phyloP scores from a whole-genome alignment of 768 basidiomycete genomes.

The Boletus patriciae region DNA sequence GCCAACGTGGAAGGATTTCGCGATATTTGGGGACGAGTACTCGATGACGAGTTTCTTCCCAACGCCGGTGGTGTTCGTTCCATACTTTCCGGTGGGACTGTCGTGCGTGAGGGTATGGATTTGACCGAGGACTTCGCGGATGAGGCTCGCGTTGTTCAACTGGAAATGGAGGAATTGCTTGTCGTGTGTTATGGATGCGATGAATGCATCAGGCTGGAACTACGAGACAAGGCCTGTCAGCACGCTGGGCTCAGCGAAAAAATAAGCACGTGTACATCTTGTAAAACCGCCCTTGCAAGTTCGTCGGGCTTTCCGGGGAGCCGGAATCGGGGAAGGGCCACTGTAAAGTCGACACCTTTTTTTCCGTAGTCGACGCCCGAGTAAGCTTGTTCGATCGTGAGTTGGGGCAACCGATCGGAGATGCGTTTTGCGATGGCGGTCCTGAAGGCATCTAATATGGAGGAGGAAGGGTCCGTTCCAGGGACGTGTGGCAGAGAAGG shows the following conservation, averaged over 20 bases:
- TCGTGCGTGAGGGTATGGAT: constrained; percentile 70
- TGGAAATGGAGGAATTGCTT: constrained; percentile 85
- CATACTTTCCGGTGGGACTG: constrained; percentile 64
- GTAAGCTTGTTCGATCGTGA: constrained; percentile 78
- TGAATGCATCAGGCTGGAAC: constrained; percentile 84
- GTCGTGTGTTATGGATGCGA: constrained; percentile 67
- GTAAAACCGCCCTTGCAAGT: constrained; percentile 70
- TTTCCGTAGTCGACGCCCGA: constrained; percentile 86
- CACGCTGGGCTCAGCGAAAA: background rate
- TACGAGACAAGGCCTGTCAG: constrained; percentile 30
- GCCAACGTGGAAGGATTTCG: constrained; percentile 97
- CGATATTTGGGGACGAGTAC: constrained; percentile 96
- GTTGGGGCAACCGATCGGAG: constrained; percentile 58
- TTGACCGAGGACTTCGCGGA: constrained; percentile 66
- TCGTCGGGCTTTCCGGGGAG: constrained; percentile 82
- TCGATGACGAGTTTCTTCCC: constrained; percentile 88
- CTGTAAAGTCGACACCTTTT: constrained; percentile 90
- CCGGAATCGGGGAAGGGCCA: constrained; percentile 90
- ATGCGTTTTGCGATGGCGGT: constrained; percentile 76
- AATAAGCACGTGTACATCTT: constrained; percentile 50
- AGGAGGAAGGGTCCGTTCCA: constrained; percentile 61
- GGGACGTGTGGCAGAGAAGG: constrained; percentile 43
- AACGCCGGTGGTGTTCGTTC: constrained; percentile 70
- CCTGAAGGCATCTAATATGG: constrained; percentile 74
- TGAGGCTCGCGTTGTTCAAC: constrained; percentile 62